Evolutionary conservation across 192 early-diverging fungal genomes (phyloP).

Genomic region (Coemansia sp.): DNA sequence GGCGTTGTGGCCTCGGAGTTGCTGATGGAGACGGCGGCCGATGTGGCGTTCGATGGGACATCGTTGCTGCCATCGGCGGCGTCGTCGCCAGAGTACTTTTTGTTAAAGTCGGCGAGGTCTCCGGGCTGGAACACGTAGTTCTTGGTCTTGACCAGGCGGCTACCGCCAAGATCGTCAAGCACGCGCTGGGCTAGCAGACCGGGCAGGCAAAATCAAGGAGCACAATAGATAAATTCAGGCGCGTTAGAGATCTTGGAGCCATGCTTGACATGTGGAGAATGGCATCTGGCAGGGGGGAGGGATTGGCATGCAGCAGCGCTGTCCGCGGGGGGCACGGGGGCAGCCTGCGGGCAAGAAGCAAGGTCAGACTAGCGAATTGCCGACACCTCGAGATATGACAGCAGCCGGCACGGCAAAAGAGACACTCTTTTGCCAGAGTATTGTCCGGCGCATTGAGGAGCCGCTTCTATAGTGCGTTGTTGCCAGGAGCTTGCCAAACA

Average conservation of each 20-base stretch:
- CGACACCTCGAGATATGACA: neutral
- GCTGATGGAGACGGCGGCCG: slow-evolving; percentile 14
- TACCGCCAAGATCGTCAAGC: slow-evolving; percentile 42
- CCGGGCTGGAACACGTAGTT: slow-evolving; percentile 38
- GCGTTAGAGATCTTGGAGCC: neutral
- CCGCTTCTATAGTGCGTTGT: neutral
- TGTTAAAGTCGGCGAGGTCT: slow-evolving; percentile 50
- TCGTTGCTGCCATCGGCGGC: neutral
- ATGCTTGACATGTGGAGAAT: neutral
- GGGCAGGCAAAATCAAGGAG: slow-evolving; percentile 2
- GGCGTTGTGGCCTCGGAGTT: slow-evolving; percentile 39
- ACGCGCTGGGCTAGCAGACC: slow-evolving; percentile 44
- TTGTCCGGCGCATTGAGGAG: neutral
- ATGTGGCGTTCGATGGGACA: slow-evolving; percentile 6
- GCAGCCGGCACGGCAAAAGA: neutral
- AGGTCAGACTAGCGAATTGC: neutral
- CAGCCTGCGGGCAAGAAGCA: neutral
- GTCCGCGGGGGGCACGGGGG: neutral
- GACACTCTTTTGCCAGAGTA: neutral
- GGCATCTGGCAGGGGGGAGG: neutral
- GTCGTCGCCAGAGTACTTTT: slow-evolving; percentile 40
- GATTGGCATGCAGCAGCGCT: slow-evolving; percentile 3
- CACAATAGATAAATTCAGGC: neutral
- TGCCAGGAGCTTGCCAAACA: neutral
- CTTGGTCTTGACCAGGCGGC: slow-evolving; percentile 40